These are phyloP conservation scores for Lasiodiplodia hormozganensis DNA, from an alignment of 2,329 filamentous ascomycete species.

Conservation along the genomic window DNA sequence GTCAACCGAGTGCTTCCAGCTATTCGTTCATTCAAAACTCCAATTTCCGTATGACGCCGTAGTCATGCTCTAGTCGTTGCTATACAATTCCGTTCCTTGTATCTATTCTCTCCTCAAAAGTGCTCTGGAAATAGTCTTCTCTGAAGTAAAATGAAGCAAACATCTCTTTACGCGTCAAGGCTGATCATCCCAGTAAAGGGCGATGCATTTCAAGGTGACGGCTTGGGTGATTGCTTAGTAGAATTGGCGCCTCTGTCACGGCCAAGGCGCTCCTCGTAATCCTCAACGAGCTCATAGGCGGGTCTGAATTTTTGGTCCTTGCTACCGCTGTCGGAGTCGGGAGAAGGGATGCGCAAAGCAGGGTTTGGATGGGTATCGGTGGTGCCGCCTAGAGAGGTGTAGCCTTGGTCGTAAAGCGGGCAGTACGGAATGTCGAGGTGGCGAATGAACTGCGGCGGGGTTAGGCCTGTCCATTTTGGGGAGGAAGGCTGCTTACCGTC, in stretches of 20 bases:
- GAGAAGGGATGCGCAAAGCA: slow-evolving; percentile 47
- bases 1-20: neutral
- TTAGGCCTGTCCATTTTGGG: slow-evolving; percentile 1
- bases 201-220: neutral
- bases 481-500: slow-evolving; percentile 53
- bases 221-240: neutral
- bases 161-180: neutral
- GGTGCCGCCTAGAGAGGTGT: slow-evolving; percentile 89
- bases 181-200: neutral
- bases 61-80: slow-evolving; percentile 20
- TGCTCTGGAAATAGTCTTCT: neutral
- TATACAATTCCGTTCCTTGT: slow-evolving; percentile 5
- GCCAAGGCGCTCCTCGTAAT: slow-evolving; percentile 49
- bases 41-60: slow-evolving; percentile 6
- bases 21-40: slow-evolving; percentile 18
- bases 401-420: slow-evolving; percentile 83
- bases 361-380: slow-evolving; percentile 92
- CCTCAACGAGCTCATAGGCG: slow-evolving; percentile 49
- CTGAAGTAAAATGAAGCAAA: neutral
- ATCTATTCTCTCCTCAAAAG: neutral
- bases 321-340: slow-evolving; percentile 30
- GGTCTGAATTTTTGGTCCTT: slow-evolving; percentile 42
- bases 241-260: slow-evolving; percentile 37
- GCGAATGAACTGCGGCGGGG: slow-evolving; percentile 66
- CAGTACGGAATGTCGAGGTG: slow-evolving; percentile 85